phyloP scores from a whole-genome alignment of 2,329 filamentous ascomycete species.

The Fusarium dimerum region DNA sequence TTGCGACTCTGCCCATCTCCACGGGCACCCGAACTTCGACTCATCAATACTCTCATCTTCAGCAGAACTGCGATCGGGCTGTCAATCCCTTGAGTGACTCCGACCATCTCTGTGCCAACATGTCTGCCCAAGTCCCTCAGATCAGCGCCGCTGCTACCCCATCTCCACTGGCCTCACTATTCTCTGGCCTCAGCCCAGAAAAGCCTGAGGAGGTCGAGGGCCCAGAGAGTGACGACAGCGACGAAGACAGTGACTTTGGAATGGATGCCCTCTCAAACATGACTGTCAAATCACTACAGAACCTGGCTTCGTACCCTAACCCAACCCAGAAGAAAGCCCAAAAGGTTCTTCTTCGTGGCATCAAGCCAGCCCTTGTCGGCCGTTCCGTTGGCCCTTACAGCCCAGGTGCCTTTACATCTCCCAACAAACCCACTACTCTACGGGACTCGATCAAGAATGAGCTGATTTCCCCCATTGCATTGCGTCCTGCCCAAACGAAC shows the following conservation, averaged over 20 bases:
- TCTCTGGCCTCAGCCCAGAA: constrained; percentile 17
- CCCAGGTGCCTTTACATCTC: constrained; percentile 10
- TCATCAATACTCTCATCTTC: constrained; percentile 51
- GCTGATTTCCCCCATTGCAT: constrained; percentile 1
- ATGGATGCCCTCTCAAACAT: constrained; percentile 39
- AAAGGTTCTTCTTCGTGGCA: constrained; percentile 42
- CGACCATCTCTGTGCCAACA: constrained; percentile 27
- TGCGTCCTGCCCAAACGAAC: constrained; percentile 13
- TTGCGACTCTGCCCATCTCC: constrained; percentile 39
- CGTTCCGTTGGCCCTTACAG: constrained; percentile 12
- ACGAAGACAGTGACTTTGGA: constrained; percentile 31
- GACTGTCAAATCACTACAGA: constrained; percentile 51
- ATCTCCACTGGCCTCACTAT: constrained; percentile 18
- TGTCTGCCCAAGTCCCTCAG: constrained; percentile 28
- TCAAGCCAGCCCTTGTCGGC: constrained; percentile 23
- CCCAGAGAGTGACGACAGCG: constrained; percentile 27
- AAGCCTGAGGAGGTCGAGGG: constrained; percentile 20
- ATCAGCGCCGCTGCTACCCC: constrained; percentile 31
- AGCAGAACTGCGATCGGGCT: constrained; percentile 56
- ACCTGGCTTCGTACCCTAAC: constrained; percentile 57
- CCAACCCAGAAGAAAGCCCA: constrained; percentile 54
- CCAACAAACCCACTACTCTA: constrained; percentile 5
- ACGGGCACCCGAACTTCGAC: constrained; percentile 15
- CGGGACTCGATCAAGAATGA: constrained; percentile 11
- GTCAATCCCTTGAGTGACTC: constrained; percentile 40